phyloP scores from a whole-genome alignment of 805 yeast genomes.

The Candida lessepsii region DNA sequence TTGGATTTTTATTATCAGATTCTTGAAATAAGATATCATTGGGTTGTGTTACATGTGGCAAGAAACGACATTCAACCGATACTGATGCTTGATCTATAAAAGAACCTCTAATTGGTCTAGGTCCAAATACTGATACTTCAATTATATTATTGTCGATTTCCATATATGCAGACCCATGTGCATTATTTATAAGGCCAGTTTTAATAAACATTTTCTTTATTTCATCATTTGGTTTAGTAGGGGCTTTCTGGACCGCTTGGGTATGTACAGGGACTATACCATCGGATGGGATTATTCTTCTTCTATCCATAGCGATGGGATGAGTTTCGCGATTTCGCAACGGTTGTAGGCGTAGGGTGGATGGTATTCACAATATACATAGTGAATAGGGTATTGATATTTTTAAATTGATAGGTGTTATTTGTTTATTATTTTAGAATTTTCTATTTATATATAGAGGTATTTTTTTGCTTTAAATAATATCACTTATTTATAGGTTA shows the following conservation, averaged over 20 bases:
- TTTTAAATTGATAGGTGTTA: no score
- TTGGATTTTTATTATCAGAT: slow-evolving; percentile 8
- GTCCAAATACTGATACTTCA: slow-evolving; percentile 79
- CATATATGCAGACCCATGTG: slow-evolving; percentile 80
- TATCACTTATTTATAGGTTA: no score
- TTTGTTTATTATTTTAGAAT: no score
- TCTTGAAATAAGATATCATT: slow-evolving; percentile 29
- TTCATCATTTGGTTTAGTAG: slow-evolving; percentile 14
- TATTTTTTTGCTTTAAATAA: no score
- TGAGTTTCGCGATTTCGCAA: no score
- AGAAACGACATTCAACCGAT: slow-evolving; percentile 56
- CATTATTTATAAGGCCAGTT: slow-evolving; percentile 64
- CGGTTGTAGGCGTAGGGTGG: no score
- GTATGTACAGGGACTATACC: slow-evolving; percentile 30
- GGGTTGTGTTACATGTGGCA: slow-evolving; percentile 48
- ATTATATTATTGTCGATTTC: slow-evolving; percentile 65
- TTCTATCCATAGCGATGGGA: slow-evolving; percentile 55
- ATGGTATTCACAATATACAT: no score
- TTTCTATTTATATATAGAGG: no score
- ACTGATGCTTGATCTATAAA: slow-evolving; percentile 66
- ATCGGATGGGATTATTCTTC: slow-evolving; percentile 76
- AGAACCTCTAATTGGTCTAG: slow-evolving; percentile 78
- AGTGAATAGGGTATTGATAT: no score
- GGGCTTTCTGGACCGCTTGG: neutral
- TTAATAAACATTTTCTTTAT: slow-evolving; percentile 52